Conservation (phyloP, 2,329 filamentous ascomycete genomes). For the Pseudogymnoascus sp. region DNA sequence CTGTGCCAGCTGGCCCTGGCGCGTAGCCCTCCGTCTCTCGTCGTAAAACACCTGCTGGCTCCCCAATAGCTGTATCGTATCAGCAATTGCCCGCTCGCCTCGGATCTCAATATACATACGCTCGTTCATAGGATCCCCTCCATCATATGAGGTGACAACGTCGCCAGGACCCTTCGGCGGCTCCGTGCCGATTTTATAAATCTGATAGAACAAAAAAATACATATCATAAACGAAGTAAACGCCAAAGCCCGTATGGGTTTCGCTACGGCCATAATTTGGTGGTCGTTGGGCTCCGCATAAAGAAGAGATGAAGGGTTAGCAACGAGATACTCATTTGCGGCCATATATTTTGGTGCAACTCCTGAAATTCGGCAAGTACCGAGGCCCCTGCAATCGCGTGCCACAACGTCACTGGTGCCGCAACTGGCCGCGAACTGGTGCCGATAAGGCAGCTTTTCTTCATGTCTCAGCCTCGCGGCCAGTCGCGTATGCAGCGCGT, state of each 20-base stretch:
- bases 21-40: conserved; percentile 71
- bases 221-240: conserved; percentile 64
- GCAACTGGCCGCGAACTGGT: no score
- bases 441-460: conserved; percentile 6
- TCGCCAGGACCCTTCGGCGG: conserved; percentile 34
- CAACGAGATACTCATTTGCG: not conserved
- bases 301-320: not conserved
- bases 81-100: conserved; percentile 1
- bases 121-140: conserved; percentile 78
- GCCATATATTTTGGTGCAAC: not conserved
- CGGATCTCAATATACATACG: conserved; percentile 46
- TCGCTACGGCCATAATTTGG: conserved; percentile 69
- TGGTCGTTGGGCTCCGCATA: conserved; percentile 21
- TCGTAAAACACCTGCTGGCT: conserved; percentile 69
- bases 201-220: conserved; percentile 69
- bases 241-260: conserved; percentile 72
- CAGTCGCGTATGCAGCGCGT: conserved; percentile 10
- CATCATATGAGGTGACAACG: conserved; percentile 49
- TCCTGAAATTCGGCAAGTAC: conserved; percentile 11
- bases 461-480: not conserved
- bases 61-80: conserved; percentile 57
- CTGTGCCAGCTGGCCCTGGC: conserved; percentile 63
- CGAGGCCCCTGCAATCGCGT: conserved; percentile 7
- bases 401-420: conserved; percentile 6
- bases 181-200: conserved; percentile 51